Evolutionary conservation across 164 flowering plant species (phyloP), one percentile per base, ranked within the genome.

Genomic region (Santalum album): DNA sequence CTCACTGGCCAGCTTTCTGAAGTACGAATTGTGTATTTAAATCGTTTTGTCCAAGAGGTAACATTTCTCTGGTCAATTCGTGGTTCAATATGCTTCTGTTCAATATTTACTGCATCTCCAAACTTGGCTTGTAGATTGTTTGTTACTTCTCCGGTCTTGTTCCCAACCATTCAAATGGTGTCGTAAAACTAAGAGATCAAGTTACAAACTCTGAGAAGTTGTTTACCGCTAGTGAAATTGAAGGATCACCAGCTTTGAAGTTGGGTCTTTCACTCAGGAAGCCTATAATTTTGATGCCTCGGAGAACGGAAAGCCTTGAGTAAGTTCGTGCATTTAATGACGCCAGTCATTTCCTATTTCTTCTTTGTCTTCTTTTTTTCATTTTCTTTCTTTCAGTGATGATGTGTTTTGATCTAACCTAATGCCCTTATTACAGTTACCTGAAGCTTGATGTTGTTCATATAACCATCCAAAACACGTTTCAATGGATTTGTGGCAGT

Each of bases 41-140:
- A 92, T 69, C 96, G 99, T 46, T 92, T 92, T 65, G 49, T 89
- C 18, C 96, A 89, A 74, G 99, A 92, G 99, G 99, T 92, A 72
- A 62, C 25, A n/a, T n/a, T n/a, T n/a, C n/a, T n/a, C n/a, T n/a
- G n/a, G n/a, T n/a, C 29, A 35, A 25, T 51, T 46, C 24, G 51
- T 46, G 20, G 29, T 42, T 51, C 26, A 36, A 45, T 23, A 15
- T 43, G 6, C n/a, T n/a, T n/a, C n/a, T n/a, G n/a, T n/a, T n/a
- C n/a, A n/a, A n/a, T n/a, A n/a, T n/a, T n/a, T n/a, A n/a, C n/a
- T n/a, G n/a, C n/a, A 1, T 58, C 24, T 54, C 38, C 6, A 25
- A 59, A 26, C 38, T 51, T 68, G 48, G 35, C 46, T 17, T 73
- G 63, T 65, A 92, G 99, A 74, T 89, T 43, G 70, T 73, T 45